Evolutionary conservation across 1,139 yeast genomes (phyloP).

Genomic region (Saccharomyces uvarum): DNA sequence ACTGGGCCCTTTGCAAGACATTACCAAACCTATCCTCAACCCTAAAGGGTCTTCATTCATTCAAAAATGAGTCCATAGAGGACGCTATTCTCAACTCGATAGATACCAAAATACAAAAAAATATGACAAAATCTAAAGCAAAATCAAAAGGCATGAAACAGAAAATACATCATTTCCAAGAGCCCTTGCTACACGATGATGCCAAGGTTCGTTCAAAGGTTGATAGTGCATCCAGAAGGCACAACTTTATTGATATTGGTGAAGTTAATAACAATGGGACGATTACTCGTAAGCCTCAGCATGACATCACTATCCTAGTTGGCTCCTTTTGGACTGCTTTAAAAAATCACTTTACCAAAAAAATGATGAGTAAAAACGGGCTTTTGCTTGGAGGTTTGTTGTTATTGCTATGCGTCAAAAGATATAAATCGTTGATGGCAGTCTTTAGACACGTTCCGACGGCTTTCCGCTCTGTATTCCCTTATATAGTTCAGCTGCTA

Average conservation of each 20-base stretch:
- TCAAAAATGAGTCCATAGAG: background rate
- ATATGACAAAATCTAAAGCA: background rate
- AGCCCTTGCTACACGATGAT: background rate
- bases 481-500: background rate
- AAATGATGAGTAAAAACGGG: background rate
- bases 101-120: background rate
- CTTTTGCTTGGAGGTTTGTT: background rate
- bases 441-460: background rate
- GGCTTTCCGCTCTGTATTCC: background rate
- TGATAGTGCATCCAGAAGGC: background rate
- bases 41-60: background rate
- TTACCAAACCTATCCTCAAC: slow-evolving; percentile 10
- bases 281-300: background rate
- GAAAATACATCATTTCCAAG: background rate
- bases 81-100: background rate
- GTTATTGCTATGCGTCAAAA: background rate
- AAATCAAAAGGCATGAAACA: background rate
- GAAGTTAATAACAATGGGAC: background rate
- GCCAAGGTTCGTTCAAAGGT: background rate
- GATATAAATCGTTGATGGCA: background rate
- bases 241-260: background rate
- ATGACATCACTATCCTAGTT: background rate
- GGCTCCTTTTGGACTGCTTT: background rate
- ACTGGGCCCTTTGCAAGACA: slow-evolving; percentile 12
- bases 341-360: background rate